Base-by-base conservation (phyloP, 768 basidiomycete species). In the Phylloporus sp. region DNA sequence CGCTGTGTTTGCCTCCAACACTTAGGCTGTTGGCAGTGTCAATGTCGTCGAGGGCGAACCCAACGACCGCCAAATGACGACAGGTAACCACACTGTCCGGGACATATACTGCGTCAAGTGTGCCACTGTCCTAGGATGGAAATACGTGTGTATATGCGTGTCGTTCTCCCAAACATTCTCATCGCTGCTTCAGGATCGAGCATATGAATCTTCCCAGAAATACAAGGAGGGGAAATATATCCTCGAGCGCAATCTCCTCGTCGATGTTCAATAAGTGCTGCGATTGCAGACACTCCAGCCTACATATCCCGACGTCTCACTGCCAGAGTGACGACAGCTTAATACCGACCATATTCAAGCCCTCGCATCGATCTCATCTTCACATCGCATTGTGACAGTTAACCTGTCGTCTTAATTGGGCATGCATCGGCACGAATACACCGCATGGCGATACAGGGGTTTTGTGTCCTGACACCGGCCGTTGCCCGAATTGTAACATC, bases 221-320 rank as follows among this genome's bases (percentile, higher is more conserved):
- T 99, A 98, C 79, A 99, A 99, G 68, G 95, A 99, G 75, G 93
- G 94, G 66, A 94, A 94, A 76, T 97, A 83, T 71, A 98, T 99
- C 68, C 88, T 99, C 56, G 95, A 99, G 73, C 86, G 91, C 63
- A 90, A 89, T 66, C 78, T 92, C 62, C 86, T 92, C 63, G 79
- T 85, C 60, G 90, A 93, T 63, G 90, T 93, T 49, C 87, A 92
- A 74, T 92, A 76, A 71, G 46, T 27, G 38, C 56, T 35, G 44
- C 44, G n/a, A 42, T 8, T 24, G 29, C 49, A 22, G 35, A 23
- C 29, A 35, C 43, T 38, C 57, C 47, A 26, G 32, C 41, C 43
- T 24, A 49, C 52, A 53, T 49, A 44, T 48, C 38, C 34, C 49
- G 26, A 50, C 32, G 43, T 54, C 39, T 47, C 57, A 50, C 60